phyloP scores from a whole-genome alignment of 1,284 basidiomycete species.

The Xanthoconium separans region DNA sequence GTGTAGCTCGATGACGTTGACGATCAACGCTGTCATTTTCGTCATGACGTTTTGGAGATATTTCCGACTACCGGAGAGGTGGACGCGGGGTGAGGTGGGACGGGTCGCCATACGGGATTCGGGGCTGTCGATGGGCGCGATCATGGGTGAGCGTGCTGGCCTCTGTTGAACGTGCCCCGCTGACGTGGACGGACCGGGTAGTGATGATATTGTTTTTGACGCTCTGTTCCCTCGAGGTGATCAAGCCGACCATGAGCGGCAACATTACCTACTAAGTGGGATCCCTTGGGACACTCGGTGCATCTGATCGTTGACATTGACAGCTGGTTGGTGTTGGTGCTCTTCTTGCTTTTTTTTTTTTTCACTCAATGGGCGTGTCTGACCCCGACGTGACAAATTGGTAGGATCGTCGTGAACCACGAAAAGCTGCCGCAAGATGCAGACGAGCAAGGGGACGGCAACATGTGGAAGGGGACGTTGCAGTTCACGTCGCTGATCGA shows the following conservation, averaged over 20 bases:
- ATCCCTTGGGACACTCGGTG: no score
- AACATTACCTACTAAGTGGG: slow-evolving; percentile 19
- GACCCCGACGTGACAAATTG: no score
- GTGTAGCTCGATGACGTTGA: slow-evolving; percentile 18
- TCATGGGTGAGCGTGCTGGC: slow-evolving; percentile 4
- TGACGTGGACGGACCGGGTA: neutral
- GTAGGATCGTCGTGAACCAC: slow-evolving; percentile 15
- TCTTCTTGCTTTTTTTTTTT: no score
- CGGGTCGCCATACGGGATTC: slow-evolving; percentile 18
- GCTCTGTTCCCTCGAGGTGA: slow-evolving; percentile 14
- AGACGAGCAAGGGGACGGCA: neutral
- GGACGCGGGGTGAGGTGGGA: slow-evolving; percentile 6
- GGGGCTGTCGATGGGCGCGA: neutral
- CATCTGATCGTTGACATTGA: neutral
- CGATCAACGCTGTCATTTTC: slow-evolving; percentile 10
- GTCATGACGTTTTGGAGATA: slow-evolving; percentile 23
- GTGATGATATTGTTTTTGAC: slow-evolving; percentile 23
- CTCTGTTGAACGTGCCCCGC: neutral
- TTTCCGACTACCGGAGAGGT: slow-evolving; percentile 7
- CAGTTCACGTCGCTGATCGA: slow-evolving; percentile 10
- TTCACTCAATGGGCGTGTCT: no score
- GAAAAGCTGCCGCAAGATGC: slow-evolving; percentile 6
- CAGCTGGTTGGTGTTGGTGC: slow-evolving; percentile 21
- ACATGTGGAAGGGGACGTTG: slow-evolving; percentile 4
- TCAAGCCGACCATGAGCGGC: slow-evolving; percentile 10